Conservation (phyloP, 345 rosid species). For the Lumnitzera racemosa region DNA sequence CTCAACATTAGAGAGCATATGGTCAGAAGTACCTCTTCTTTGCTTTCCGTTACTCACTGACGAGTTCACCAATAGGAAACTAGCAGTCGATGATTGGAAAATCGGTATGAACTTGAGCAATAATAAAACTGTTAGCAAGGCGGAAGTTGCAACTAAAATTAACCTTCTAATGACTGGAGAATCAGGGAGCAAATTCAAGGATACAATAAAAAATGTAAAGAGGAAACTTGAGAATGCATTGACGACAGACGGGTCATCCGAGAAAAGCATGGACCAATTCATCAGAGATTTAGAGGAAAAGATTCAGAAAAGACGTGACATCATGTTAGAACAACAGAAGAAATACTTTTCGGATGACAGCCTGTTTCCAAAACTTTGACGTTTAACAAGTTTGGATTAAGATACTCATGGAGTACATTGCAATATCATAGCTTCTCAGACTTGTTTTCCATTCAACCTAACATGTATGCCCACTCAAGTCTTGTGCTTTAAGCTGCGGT, state of each 20-base stretch:
- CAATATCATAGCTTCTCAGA: no score
- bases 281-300: slow-evolving; percentile 18
- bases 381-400: no score
- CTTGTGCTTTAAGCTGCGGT: no score
- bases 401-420: no score
- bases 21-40: slow-evolving; percentile 66
- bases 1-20: slow-evolving; percentile 55
- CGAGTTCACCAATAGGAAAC: slow-evolving; percentile 74
- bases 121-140: slow-evolving; percentile 15
- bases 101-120: slow-evolving; percentile 56
- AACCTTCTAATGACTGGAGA: slow-evolving; percentile 17
- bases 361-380: no score
- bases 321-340: background rate
- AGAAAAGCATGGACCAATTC: slow-evolving; percentile 16
- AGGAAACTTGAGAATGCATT: slow-evolving; percentile 16
- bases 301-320: background rate
- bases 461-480: no score
- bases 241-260: slow-evolving; percentile 20
- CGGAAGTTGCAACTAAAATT: slow-evolving; percentile 23
- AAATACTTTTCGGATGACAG: no score
- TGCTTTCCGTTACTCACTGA: slow-evolving; percentile 70
- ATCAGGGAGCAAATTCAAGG: slow-evolving; percentile 4
- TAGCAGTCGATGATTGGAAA: slow-evolving; percentile 80
- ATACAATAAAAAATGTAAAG: slow-evolving; percentile 6
- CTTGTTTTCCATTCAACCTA: no score